phyloP scores from a whole-genome alignment of 2,329 filamentous ascomycete genomes.

The Plectosphaerella sp. region DNA sequence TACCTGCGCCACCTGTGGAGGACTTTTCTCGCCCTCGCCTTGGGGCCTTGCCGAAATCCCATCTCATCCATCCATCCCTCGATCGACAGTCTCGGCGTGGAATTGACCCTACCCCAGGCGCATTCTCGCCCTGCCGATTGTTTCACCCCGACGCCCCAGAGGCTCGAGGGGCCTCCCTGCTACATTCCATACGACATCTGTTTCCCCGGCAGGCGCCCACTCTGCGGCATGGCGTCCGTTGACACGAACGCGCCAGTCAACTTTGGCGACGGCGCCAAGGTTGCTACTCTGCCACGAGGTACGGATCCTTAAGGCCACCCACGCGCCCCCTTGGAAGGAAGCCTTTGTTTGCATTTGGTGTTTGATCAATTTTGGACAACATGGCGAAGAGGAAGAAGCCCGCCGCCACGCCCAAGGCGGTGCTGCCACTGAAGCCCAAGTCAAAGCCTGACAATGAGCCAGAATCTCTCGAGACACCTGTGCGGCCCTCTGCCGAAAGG shows the following conservation, averaged over 20 bases:
- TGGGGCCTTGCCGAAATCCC: no score
- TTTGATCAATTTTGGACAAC: background rate
- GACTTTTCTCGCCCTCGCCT: no score
- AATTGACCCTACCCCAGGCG: no score
- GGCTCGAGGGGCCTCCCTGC: slow-evolving; percentile 2
- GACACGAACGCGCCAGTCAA: slow-evolving; percentile 8
- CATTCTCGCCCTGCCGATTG: background rate
- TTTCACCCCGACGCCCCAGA: slow-evolving; percentile 1
- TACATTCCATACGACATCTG: background rate
- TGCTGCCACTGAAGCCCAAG: slow-evolving; percentile 3
- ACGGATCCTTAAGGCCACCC: slow-evolving; percentile 6
- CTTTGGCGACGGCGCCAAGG: slow-evolving; percentile 10
- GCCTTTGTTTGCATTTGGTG: no score
- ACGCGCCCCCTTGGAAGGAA: background rate
- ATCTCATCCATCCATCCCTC: no score
- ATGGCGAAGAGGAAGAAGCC: slow-evolving; percentile 8
- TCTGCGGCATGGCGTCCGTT: slow-evolving; percentile 6
- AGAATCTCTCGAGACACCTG: background rate
- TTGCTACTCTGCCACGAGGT: slow-evolving; percentile 8
- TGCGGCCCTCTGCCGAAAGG: slow-evolving; percentile 4
- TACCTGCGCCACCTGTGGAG: no score
- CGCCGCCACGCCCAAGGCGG: slow-evolving; percentile 5
- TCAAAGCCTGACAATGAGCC: slow-evolving; percentile 8
- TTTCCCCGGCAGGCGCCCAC: no score
- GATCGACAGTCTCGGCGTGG: no score